Evolutionary conservation across 2,329 filamentous ascomycete species (phyloP), one percentile per base, ranked within the genome.

Genomic region (Exutisphaerella laricina): DNA sequence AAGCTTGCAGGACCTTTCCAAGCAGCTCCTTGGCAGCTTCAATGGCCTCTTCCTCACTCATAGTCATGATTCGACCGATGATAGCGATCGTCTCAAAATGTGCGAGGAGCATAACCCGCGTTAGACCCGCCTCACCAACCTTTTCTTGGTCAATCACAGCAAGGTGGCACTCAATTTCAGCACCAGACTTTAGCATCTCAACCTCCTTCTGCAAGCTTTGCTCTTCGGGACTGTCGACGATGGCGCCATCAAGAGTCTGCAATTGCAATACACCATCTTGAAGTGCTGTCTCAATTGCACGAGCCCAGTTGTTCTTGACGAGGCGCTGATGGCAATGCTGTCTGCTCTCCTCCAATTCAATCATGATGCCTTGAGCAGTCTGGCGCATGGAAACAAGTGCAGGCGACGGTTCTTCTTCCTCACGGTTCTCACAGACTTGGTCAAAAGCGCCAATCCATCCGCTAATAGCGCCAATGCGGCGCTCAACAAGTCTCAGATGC

Each of bases 401-500:
- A 22, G 76, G 68, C 1, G 88, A 79, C 0, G 75, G 68, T 10
- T 81, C 76, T 46, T 84, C 82, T 14, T 80, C 77, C 39, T 84
- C 83, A 13, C 81, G 75, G 35, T 74, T 74, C 28, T 88, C 86
- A 54, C 84, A 90, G 2, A 94, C 78, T 1, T 77, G 73, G 50
- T 97, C 90, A 57, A 97, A 98, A 2, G 88, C 88, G 1, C 85
- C 85, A 43, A 96, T 84, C 92, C 92, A 98, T 1, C 84, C 82
- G 3, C 85, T 89, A n/a, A 98, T 74, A 47, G 94, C 73, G 5
- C 80, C 77, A 49, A 96, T 94, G 12, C 92, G 80, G 52, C 88
- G 79, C 67, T 95, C 88, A 22, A 95, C 80, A 41, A 85, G 80
- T 54, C 84, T 82, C 46, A 94, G 69, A 55, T 85, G 88, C 69